Conservation (phyloP, 2,329 filamentous ascomycete genomes). For the Ascochyta pisi region DNA sequence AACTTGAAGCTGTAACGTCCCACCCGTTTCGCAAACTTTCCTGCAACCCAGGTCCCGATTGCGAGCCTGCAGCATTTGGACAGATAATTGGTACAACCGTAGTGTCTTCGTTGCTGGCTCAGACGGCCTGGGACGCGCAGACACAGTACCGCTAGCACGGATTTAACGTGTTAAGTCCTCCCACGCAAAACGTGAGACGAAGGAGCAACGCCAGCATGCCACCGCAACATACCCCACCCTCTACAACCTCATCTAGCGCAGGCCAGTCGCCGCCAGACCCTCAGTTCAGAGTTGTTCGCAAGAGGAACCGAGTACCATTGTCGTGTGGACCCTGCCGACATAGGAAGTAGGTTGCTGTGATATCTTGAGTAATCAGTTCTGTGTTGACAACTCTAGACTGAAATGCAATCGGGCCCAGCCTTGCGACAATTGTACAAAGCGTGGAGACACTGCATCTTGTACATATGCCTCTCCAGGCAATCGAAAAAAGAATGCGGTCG, state of each 20-base stretch:
- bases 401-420: constrained; percentile 94
- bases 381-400: constrained; percentile 58
- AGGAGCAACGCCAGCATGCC: constrained; percentile 61
- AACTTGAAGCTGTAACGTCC: constrained; percentile 37
- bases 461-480: constrained; percentile 75
- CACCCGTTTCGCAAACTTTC: constrained; percentile 24
- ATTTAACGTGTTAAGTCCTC: constrained; percentile 33
- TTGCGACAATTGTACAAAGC: constrained; percentile 93
- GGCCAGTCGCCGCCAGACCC: constrained; percentile 85
- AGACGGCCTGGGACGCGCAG: neutral
- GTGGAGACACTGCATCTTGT: constrained; percentile 80
- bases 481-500: constrained; percentile 71
- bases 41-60: constrained; percentile 1
- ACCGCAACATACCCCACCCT: constrained; percentile 70
- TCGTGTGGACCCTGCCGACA: constrained; percentile 92
- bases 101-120: neutral
- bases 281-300: constrained; percentile 86
- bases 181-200: neutral
- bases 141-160: constrained; percentile 18
- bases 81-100: neutral
- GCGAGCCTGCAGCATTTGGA: neutral
- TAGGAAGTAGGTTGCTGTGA: constrained; percentile 72
- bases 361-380: constrained; percentile 24
- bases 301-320: constrained; percentile 88
- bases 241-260: constrained; percentile 76